Evolutionary conservation across 768 basidiomycete species (phyloP), one percentile per base, ranked within the genome.

Genomic region (Termitomyces bulborhizus): DNA sequence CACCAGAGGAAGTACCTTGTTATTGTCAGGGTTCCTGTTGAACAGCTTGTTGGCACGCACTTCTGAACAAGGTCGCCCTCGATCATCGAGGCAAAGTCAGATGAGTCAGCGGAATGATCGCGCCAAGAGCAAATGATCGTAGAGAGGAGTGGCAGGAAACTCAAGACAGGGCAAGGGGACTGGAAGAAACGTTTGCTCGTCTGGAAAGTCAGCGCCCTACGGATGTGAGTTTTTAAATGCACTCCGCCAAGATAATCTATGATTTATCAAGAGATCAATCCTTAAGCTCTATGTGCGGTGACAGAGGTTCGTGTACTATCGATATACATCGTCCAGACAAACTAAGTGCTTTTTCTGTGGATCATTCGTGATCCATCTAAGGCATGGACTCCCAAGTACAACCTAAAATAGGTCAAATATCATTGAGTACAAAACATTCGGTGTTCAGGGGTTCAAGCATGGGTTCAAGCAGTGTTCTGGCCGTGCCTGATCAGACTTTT

Each of bases 1-100:
- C 60, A 86, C 84, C 18, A 77, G 86, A 46, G 86, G 85, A 36
- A 86, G 84, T 69, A 85, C 76, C 18, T 72, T 88, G 43, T 62
- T 88, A 43, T 72, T 87, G 18, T 63, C 77, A 0, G 81, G 83
- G 5, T 78, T 75, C 65, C 63, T 86, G 51, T 68, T 71, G 43
- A 70, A 78, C 26, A 76, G 75, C 55, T 61, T 81, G 60, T 63
- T 81, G n/a, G 73, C 74, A 31, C 76, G 80, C 50, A 47, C 58
- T 13, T 76, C 77, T 52, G 68, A 61, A 31, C 67, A 68, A 39
- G 43, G 44, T 40, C 37, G 79, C 44, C 77, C 74, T 50, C 56
- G 58, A 13, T 75, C 76, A 13, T 75, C 76, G 50, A 67, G 60
- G 31, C 67, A 67, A 44, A 74, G 68, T 52, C 62, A 70, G 50